Evolutionary conservation across 2,329 filamentous ascomycete species (phyloP).

Genomic region (Colletotrichum agaves): DNA sequence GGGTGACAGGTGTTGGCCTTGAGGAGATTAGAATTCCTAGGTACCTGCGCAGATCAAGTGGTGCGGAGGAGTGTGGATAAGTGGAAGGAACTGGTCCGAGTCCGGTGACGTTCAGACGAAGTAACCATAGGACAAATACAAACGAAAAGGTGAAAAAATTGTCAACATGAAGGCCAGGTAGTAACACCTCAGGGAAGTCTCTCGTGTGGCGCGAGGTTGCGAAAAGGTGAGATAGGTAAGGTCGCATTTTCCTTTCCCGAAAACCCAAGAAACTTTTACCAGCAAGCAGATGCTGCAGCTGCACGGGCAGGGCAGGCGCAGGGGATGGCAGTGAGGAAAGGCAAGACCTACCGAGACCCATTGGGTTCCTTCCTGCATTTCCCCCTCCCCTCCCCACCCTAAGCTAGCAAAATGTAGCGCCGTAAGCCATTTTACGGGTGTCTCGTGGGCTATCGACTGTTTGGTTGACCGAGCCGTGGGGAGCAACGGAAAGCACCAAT

Average conservation of each 20-base stretch:
- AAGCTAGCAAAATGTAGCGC: too few species aligned
- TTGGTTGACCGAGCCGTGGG: constrained; percentile 35
- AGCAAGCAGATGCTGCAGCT: constrained; percentile 6
- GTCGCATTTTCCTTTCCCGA: background rate
- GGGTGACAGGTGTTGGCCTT: background rate
- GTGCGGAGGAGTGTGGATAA: background rate
- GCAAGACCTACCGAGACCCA: background rate
- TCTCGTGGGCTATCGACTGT: constrained; percentile 23
- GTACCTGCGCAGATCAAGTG: background rate
- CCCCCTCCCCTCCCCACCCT: background rate
- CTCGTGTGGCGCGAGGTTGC: constrained; percentile 28
- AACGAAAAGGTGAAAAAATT: background rate
- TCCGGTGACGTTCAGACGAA: constrained; percentile 1
- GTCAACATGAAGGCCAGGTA: background rate
- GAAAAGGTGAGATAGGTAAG: background rate
- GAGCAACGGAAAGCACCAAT: background rate
- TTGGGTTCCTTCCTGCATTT: background rate
- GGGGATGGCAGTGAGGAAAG: background rate
- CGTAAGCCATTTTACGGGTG: background rate
- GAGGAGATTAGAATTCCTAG: background rate
- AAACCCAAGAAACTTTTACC: background rate
- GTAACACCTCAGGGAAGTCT: constrained; percentile 26
- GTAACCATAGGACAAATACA: background rate
- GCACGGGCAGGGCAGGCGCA: constrained; percentile 4
- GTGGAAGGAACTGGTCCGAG: constrained; percentile 5